phyloP scores from a whole-genome alignment of 805 yeast genomes.

The Yarrowia osloensis region DNA sequence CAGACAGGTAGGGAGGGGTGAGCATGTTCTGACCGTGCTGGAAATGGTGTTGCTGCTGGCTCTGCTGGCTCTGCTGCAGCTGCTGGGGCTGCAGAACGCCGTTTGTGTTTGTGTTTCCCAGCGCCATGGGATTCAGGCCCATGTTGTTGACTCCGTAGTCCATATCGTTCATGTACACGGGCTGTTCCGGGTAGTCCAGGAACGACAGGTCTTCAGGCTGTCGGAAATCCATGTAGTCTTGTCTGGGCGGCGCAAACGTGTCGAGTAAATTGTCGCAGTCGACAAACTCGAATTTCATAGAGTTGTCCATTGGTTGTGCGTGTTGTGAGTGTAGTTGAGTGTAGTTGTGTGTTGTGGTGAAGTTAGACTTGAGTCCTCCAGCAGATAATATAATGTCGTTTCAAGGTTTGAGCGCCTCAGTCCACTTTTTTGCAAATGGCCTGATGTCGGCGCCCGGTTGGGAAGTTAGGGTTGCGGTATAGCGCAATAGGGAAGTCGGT shows the following conservation, averaged over 20 bases:
- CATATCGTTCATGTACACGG: slow-evolving; percentile 12
- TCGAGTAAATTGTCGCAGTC: slow-evolving; percentile 30
- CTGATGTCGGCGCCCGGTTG: slow-evolving; percentile 9
- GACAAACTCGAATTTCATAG: slow-evolving; percentile 30
- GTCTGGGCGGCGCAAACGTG: slow-evolving; percentile 23
- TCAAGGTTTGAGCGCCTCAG: slow-evolving; percentile 21
- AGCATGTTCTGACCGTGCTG: slow-evolving; percentile 14
- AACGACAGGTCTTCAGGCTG: slow-evolving; percentile 22
- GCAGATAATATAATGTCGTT: slow-evolving; percentile 18
- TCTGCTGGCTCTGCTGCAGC: not conserved
- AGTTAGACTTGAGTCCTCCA: not conserved
- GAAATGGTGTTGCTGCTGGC: not conserved
- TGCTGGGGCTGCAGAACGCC: slow-evolving; percentile 19
- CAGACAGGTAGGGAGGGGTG: slow-evolving; percentile 21
- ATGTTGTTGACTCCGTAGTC: slow-evolving; percentile 10
- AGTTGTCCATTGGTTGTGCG: slow-evolving; percentile 17
- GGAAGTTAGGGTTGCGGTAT: not conserved
- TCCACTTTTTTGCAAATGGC: slow-evolving; percentile 27
- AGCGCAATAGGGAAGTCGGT: not conserved
- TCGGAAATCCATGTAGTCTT: slow-evolving; percentile 21
- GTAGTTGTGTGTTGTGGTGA: slow-evolving; percentile 15
- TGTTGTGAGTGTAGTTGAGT: not conserved
- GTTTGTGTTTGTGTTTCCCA: not conserved
- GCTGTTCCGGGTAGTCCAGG: slow-evolving; percentile 18
- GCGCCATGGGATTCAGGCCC: slow-evolving; percentile 18